Percentiles rank a stretch among this genome's conserved stretches.
These are phyloP conservation scores for Anaeromyces robustus DNA, from an alignment of 192 early-diverging fungal genomes.

Conservation along the genomic window DNA sequence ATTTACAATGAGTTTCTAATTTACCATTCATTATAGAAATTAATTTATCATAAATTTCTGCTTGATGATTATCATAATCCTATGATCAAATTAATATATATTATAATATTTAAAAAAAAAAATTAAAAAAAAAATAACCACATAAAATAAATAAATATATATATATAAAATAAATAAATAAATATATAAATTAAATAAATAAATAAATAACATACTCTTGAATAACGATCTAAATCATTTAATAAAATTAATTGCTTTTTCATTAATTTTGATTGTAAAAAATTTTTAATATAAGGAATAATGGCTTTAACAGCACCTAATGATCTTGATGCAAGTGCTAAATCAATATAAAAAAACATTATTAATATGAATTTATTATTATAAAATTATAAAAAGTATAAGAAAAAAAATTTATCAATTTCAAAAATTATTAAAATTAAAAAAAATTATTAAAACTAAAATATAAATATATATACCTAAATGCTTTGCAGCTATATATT, in stretches of 20 bases:
- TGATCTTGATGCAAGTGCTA: slow-evolving; percentile 84
- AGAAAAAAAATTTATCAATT: slow-evolving; percentile 11
- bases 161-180: too few relatives aligned
- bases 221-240: slow-evolving; percentile 75
- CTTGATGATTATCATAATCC: slow-evolving; percentile 78
- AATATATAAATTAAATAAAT: too few relatives aligned
- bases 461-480: slow-evolving; percentile 31
- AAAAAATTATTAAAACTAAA: not conserved
- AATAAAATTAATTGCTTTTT: slow-evolving; percentile 65
- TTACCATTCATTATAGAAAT: slow-evolving; percentile 91
- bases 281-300: slow-evolving; percentile 66
- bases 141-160: too few relatives aligned
- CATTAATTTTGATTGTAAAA: slow-evolving; percentile 53
- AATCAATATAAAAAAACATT: too few relatives aligned
- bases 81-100: too few relatives aligned
- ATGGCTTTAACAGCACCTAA: slow-evolving; percentile 72
- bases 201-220: slow-evolving; percentile 16
- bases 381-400: too few relatives aligned
- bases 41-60: slow-evolving; percentile 76
- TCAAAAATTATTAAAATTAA: not conserved
- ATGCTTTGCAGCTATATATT: slow-evolving; percentile 94
- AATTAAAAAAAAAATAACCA: too few relatives aligned
- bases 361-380: too few relatives aligned
- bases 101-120: too few relatives aligned
- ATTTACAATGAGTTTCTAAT: slow-evolving; percentile 56